Evolutionary conservation across 768 basidiomycete species (phyloP), one percentile per base, ranked within the genome.

Genomic region (Scleroderma bovista): DNA sequence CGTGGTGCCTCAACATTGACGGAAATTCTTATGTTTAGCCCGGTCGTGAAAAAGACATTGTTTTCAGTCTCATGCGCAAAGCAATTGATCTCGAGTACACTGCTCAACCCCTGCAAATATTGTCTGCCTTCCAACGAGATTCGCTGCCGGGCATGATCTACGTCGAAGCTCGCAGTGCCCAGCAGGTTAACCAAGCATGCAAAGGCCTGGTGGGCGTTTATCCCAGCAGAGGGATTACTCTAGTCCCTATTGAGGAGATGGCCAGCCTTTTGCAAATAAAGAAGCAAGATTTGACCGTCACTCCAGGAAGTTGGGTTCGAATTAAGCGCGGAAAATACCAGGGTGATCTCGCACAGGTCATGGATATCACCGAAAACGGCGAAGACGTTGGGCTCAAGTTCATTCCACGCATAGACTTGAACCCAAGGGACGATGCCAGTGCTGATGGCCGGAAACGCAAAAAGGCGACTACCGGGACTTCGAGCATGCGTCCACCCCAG

Each of bases 161-260:
- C 63, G 85, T 99, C 42, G 96, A 99, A 71, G 93, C 95, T 9
- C 81, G 87, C 44, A 87, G 87, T 53, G 78, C 92, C 26, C 84
- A 89, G 51, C 84, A 92, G 59, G 95, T 97, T 49, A 79, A 75
- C 54, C 78, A 85, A 50, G 94, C 95, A 6, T 81, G 90, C 62
- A 78, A 83, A 50, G 95, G 95, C 23, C 85, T 98, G 43, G 88
- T 98, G 45, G 96, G 94, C 46, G 83, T 98, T 47, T 99, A 93
- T 66, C 78, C 83, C 24, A 83, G 80, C 59, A 83, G 88, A 45
- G 88, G 89, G 15, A 81, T 92, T 53, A 76, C 78, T 17, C 78
- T 96, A 31, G 93, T 97, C 1, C 93, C 93, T 7, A 93, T 97
- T 51, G 89, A 94, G 60, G 96, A 99, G 73, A 98, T 98, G 94